Evolutionary conservation across 495 filamentous ascomycete species (phyloP), one percentile per base, ranked within the genome.

Genomic region (Mytilinidion resinicola): DNA sequence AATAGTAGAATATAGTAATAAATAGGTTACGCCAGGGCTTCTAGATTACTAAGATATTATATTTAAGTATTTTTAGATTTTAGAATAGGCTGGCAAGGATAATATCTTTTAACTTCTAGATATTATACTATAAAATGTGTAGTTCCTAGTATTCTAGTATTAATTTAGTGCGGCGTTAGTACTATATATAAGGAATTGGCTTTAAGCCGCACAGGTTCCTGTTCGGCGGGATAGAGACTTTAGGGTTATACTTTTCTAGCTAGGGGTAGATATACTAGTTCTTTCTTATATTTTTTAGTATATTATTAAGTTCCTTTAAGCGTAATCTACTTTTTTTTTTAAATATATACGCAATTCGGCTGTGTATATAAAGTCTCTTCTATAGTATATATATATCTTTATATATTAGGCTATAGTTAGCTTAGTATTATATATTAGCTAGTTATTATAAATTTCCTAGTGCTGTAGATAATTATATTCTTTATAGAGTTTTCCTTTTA

Each of bases 381-480:
- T 46, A 46, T 46, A 46, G 43, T 46, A 46, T 46, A 46, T 46
- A 46, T 46, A 46, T 46, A 17, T 46, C 43, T 46, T 46, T 46
- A 46, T 46, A 46, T 46, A 46, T 46, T 46, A 46, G 43, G 43
- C 43, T 46, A 46, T 46, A 46, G 43, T 46, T 46, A 46, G 43
- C 43, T 46, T 19, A 19, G 43, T 19, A 19, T 46, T 46, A 46
- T 46, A 46, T 46, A 46, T 46, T 17, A 17, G 43, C 43, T 17
- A 46, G 43, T 46, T 46, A 46, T 17, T 46, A 17, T 46, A 46
- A 17, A 46, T 46, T 46, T 46, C 15, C 43, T 17, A 51, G 53
- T 20, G 17, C 53, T 0, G 55, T 64, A 14, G 60, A 58, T 7
- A 69, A 67, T 9, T 57, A 59, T 17, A 73, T 75, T 72, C 73